These are phyloP conservation scores for Quercus mongolica DNA, from an alignment of 306 rosid genomes.

Conservation along the genomic window DNA sequence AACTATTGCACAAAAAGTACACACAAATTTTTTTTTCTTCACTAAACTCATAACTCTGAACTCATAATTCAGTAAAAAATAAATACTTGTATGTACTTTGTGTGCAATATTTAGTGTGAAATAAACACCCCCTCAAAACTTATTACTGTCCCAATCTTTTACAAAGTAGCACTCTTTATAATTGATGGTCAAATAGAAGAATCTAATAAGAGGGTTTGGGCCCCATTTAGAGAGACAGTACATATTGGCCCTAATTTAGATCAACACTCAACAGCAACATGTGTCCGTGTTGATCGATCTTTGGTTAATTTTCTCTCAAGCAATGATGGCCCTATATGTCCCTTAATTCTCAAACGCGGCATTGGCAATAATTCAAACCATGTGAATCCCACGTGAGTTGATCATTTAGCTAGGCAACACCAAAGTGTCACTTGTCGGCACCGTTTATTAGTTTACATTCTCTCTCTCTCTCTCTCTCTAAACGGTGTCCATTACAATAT, in stretches of 20 bases:
- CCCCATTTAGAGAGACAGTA: not conserved
- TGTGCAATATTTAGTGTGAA: no score
- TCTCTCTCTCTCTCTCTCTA: not conserved
- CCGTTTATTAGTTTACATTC: not conserved
- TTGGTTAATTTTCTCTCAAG: not conserved
- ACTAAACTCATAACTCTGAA: no score
- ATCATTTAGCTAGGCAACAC: constrained; percentile 20
- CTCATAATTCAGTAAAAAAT: no score
- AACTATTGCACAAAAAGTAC: no score
- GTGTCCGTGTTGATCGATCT: not conserved
- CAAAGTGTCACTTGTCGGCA: constrained; percentile 48
- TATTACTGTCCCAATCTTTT: constrained; percentile 18
- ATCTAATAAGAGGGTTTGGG: not conserved
- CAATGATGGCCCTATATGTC: constrained; percentile 14
- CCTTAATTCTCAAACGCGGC: constrained; percentile 35
- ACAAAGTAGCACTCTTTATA: constrained; percentile 4
- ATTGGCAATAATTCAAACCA: constrained; percentile 28
- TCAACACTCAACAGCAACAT: not conserved
- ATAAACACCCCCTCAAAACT: not conserved
- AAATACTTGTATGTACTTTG: no score
- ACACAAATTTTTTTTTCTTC: no score
- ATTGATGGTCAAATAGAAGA: not conserved
- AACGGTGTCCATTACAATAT: constrained; percentile 7
- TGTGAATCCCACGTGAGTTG: constrained; percentile 52
- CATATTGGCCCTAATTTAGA: no score